Percentiles rank a stretch among this genome's conserved stretches.
Conservation (phyloP, 2,329 filamentous ascomycete genomes). For the Emmonsia crescens region DNA sequence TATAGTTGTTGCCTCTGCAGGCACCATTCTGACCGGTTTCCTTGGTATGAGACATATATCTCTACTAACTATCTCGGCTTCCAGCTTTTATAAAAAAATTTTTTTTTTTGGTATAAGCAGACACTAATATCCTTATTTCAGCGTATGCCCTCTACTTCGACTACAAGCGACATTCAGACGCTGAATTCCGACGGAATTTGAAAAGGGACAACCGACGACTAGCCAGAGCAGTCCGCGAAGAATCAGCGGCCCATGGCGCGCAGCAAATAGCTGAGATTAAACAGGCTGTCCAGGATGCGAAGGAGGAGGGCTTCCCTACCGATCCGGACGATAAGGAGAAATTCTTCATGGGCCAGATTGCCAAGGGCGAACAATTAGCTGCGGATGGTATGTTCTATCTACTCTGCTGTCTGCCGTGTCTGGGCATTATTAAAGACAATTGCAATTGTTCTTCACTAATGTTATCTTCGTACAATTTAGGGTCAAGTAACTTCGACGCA, state of each 20-base stretch:
- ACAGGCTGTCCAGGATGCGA: slow-evolving; percentile 64
- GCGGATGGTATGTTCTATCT: slow-evolving; percentile 56
- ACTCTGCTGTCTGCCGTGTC: not conserved
- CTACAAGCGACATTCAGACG: slow-evolving; percentile 52
- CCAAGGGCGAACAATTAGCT: slow-evolving; percentile 57
- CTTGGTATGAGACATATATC: slow-evolving; percentile 33
- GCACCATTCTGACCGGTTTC: slow-evolving; percentile 48
- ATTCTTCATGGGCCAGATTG: slow-evolving; percentile 95
- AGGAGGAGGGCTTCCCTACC: slow-evolving; percentile 81
- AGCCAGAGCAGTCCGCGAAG: slow-evolving; percentile 38
- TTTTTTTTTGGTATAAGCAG: not conserved
- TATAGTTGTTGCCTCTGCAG: slow-evolving; percentile 47
- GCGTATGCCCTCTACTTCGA: slow-evolving; percentile 59
- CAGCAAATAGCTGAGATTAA: slow-evolving; percentile 56
- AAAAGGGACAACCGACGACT: slow-evolving; percentile 39
- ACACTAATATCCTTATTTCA: slow-evolving; percentile 16
- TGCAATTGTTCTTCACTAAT: not conserved
- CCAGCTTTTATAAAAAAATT: not conserved
- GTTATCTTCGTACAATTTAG: slow-evolving; percentile 15
- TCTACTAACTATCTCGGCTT: not conserved
- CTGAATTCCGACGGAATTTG: slow-evolving; percentile 51
- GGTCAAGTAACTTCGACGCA: slow-evolving; percentile 54
- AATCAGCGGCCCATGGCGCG: slow-evolving; percentile 37
- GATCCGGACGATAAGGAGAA: slow-evolving; percentile 88
- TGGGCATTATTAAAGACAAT: not conserved